Evolutionary conservation across 768 basidiomycete species (phyloP), one percentile per base, ranked within the genome.

Genomic region (Trametes punicea): DNA sequence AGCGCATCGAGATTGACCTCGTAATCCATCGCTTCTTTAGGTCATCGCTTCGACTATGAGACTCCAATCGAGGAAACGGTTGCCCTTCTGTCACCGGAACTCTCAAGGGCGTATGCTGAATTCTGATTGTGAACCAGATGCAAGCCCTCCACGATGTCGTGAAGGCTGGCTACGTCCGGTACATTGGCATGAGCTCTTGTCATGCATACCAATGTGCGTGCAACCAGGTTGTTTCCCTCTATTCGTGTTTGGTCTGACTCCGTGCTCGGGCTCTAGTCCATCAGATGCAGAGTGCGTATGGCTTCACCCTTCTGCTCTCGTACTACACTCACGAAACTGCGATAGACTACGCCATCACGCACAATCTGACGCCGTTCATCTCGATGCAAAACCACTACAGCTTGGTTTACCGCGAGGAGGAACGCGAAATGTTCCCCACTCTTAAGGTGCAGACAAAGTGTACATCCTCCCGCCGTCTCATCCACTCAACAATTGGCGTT

Each of bases 321-420:
- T 11, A 2, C 11, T 26, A 27, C 6, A n/a, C 42, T 15, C 8
- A 44, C 13, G 15, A 4, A 44, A 13, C 4, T n/a, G 13, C 11
- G 4, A n/a, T 25, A 44, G 42, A 44, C 42, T 77, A 77, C 60
- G 75, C 75, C 0, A 67, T 75, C 56, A 57, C 63, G 27, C 66
- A 77, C 62, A 67, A 67, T 10, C 63, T 72, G 20, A 81, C 79
- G 7, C 79, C 77, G 1, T 84, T 85, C 69, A 79, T 83, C 69
- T 79, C 79, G 10, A 84, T 85, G 82, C 82, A 85, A 67, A 82
- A 84, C 67, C 77, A 80, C 62, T 78, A 84, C 65, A 77, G 65
- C 53, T 71, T 81, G 8, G 41, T 81, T 38, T 84, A 85, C 63
- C 76, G 83, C 42, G 84, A 85, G 64, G 83, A 85, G 64, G 83